phyloP scores from a whole-genome alignment of 1,284 basidiomycete genomes.

The Fomitiporia mediterranea region DNA sequence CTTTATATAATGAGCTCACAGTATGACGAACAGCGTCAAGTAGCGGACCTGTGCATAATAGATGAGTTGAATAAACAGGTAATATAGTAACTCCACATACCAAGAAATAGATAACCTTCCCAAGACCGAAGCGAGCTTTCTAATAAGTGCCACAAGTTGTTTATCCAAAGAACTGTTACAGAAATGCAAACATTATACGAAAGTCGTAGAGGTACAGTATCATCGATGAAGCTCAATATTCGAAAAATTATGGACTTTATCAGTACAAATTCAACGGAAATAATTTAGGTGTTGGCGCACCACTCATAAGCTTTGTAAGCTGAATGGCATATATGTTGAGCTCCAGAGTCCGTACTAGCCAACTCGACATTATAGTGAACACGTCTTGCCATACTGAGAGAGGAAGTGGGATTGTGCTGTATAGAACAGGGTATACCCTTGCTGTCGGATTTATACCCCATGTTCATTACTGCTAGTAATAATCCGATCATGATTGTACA shows the following conservation, averaged over 20 bases:
- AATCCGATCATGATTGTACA: too few species aligned
- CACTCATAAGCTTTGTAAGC: neutral
- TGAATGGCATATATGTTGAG: neutral
- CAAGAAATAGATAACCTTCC: neutral
- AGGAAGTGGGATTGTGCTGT: too few species aligned
- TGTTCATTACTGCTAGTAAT: too few species aligned
- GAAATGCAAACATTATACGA: neutral
- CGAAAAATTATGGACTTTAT: neutral
- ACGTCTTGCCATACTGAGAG: too few species aligned
- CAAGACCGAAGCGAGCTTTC: neutral
- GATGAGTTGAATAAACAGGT: neutral
- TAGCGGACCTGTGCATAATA: neutral
- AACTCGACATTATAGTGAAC: too few species aligned
- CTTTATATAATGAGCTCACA: neutral
- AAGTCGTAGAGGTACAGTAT: neutral
- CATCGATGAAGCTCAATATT: neutral
- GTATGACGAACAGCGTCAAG: neutral
- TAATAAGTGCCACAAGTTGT: neutral
- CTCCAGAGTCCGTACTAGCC: too few species aligned
- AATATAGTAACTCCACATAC: neutral
- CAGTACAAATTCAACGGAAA: neutral
- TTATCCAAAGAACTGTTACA: neutral
- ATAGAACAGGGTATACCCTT: too few species aligned
- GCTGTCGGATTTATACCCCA: too few species aligned
- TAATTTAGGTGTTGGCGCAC: too few species aligned